Evolutionary conservation across 2,329 filamentous ascomycete genomes (phyloP).

Genomic region (Grosmannia clavigera): DNA sequence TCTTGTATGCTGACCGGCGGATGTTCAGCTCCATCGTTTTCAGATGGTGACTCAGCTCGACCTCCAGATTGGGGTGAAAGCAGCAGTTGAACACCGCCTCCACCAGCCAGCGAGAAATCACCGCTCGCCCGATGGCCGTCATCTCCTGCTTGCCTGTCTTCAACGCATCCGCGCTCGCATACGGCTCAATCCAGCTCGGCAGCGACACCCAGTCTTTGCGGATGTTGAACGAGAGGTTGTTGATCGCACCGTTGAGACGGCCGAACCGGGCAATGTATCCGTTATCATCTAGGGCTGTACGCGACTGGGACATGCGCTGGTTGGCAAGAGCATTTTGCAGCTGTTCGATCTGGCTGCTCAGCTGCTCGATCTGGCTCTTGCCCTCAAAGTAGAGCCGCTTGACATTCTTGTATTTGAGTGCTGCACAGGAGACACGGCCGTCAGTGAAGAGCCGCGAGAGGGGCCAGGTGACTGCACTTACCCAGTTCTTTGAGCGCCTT

Average conservation of each 20-base stretch:
- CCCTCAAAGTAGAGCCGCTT: constrained; percentile 97
- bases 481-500: constrained; percentile 46
- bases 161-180: constrained; percentile 75
- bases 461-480: constrained; percentile 22
- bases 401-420: constrained; percentile 89
- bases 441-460: not conserved
- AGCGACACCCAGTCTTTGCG: constrained; percentile 84
- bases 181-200: constrained; percentile 66
- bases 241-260: constrained; percentile 84
- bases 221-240: constrained; percentile 90
- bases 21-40: constrained; percentile 85
- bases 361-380: constrained; percentile 79
- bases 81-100: constrained; percentile 84
- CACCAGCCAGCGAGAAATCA: constrained; percentile 80
- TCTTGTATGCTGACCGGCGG: constrained; percentile 59
- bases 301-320: constrained; percentile 86
- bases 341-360: constrained; percentile 79
- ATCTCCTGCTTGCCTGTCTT: constrained; percentile 91
- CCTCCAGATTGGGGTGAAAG: constrained; percentile 83
- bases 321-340: constrained; percentile 96
- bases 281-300: constrained; percentile 87
- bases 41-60: constrained; percentile 60
- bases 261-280: constrained; percentile 86
- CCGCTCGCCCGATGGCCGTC: constrained; percentile 84
- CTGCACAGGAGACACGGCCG: constrained; percentile 12